Evolutionary conservation across 768 basidiomycete species (phyloP), one percentile per base, ranked within the genome.

Genomic region (Chiua virens): DNA sequence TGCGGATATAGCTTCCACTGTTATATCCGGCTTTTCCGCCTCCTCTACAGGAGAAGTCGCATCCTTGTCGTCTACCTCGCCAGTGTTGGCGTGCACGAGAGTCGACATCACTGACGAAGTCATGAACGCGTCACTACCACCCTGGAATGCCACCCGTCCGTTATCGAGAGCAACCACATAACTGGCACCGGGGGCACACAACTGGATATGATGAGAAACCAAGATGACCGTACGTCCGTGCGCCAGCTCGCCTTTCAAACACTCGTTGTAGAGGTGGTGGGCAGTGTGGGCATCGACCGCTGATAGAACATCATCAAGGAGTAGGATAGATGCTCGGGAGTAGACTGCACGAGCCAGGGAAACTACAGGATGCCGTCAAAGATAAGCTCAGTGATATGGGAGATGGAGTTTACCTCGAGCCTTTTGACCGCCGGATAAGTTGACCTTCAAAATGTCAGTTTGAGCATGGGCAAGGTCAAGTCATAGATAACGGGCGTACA

Each of bases 161-260:
- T 75, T 72, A 32, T 92, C 89, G 25, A 93, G 75, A 14, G 87
- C 85, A 35, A 96, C 88, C 57, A 98, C 77, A 67, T 92, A 94
- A 22, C 71, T 73, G 2, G 95, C 92, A 27, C 82, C 87, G 1
- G 89, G 82, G 3, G 83, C 79, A 61, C 91, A 93, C 5, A 98
- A 77, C 62, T 93, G 89, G 30, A 97, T 89, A 62, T 96, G 93
- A 63, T 99, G 96, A 3, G 95, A 97, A 45, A 97, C 93, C 21
- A 98, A 77, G 40, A 98, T 76, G 43, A 96, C 73, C 1, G 95
- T 97, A 42, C 94, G 78, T 17, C 82, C 85, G n/a, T 73, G 68
- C 64, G 93, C 76, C 37, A 97, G 72, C 42, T 88, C 84, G 8
- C 95, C 93, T 55, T 79, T 76, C 20, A 98, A 73, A 59, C 92